Evolutionary conservation across 2,329 filamentous ascomycete species (phyloP), one percentile per base, ranked within the genome.

Genomic region (Penicillium fuscoglaucum): DNA sequence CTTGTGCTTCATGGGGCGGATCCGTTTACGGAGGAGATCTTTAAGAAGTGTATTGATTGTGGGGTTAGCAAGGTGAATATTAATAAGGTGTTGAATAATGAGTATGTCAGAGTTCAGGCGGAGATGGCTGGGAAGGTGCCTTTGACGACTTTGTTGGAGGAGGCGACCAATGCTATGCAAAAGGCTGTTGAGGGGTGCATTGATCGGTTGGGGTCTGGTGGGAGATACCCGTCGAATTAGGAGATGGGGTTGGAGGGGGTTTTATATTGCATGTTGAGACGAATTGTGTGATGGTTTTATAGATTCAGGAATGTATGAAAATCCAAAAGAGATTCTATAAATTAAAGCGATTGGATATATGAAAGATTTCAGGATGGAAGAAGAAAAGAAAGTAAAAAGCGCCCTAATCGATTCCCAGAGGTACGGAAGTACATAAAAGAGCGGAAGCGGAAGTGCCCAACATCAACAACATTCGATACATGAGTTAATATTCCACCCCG

Each of bases 1-100:
- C 69, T 86, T 48, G 84, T 85, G 4, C 72, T 86, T 61, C 84
- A 87, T 67, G 84, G 84, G 2, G 83, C 83, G 1, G 84, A 86
- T 61, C 80, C 79, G 5, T 86, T 85, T 62, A 78, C 80, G 2
- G 75, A 79, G 66, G 81, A 84, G 63, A 80, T 84, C 46, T 81
- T 85, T 62, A 72, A 75, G 43, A 79, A 80, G 66, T 85, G 83
- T 56, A 83, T 86, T 60, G 76, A 78, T 57, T 78, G 78, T 51
- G 84, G 84, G 6, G 80, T 86, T 37, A 79, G 80, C 19, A 82
- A 84, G 68, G 74, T 84, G 41, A 86, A 86, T 70, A 80, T 86
- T 47, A 86, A 86, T 66, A 84, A 84, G 71, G 79, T 84, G 28
- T 76, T 86, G 66, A 84, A 82, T 72, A 73, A 79, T 67, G 72